Evolutionary conservation across 176 grass and related monocot species (phyloP).

Genomic region (sorghum (Sorghum bicolor)): DNA sequence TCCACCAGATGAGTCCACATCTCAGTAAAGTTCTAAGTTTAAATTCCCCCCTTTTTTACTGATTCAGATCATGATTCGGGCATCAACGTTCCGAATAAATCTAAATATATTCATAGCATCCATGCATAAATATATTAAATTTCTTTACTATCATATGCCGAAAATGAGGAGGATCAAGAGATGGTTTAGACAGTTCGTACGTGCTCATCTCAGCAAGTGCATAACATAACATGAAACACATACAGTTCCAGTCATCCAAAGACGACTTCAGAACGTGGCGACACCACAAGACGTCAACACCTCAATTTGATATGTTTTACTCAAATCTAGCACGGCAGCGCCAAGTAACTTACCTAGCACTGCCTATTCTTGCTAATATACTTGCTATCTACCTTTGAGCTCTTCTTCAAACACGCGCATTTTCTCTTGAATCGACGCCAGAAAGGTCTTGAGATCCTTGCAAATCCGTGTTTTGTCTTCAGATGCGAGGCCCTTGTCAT

Average conservation of each 20-base stretch:
- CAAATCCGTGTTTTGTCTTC: conserved; percentile 53
- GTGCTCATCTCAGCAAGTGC: not conserved
- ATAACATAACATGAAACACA: not conserved
- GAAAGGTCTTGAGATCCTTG: conserved; percentile 74
- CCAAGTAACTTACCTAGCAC: not conserved
- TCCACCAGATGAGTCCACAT: not conserved
- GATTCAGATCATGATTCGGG: not conserved
- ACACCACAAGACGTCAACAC: not conserved
- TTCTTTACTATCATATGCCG: not conserved
- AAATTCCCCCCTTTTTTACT: not conserved
- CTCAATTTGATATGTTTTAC: not conserved
- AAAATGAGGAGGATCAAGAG: not conserved
- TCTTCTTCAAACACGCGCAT: conserved; percentile 69
- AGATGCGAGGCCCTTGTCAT: conserved; percentile 51
- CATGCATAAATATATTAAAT: not conserved
- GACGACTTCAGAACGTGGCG: not conserved
- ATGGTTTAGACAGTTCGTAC: not conserved
- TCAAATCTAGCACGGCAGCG: not conserved
- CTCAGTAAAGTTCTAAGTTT: not conserved
- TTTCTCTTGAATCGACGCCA: conserved; percentile 59
- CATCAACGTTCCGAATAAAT: not conserved
- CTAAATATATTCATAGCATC: not conserved
- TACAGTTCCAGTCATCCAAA: not conserved
- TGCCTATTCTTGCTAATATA: not conserved
- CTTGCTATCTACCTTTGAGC: conserved; percentile 72